Percentiles rank a stretch among this genome's conserved stretches.
Conservation (phyloP, 768 basidiomycete species). For the Candolleomyces eurysporus region DNA sequence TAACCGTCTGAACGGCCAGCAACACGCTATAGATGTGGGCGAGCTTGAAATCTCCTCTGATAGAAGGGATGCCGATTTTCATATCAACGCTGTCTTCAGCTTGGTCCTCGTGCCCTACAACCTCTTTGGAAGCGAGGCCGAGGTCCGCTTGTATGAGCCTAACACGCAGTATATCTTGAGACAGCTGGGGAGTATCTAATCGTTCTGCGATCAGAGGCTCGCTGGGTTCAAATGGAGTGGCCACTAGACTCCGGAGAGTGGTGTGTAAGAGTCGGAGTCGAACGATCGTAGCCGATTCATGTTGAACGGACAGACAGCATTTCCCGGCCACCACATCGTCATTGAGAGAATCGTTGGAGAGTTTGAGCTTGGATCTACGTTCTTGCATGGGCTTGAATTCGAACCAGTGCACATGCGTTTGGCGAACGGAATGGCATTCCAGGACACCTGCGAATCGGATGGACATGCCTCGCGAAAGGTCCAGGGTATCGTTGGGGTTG, state of each 20-base stretch:
- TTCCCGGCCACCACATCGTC: slow-evolving; percentile 27
- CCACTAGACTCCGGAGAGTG: slow-evolving; percentile 57
- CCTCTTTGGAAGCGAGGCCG: slow-evolving; percentile 23
- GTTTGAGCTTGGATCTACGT: slow-evolving; percentile 50
- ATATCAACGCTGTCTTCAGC: slow-evolving; percentile 43
- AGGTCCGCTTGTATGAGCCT: slow-evolving; percentile 25
- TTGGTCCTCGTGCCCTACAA: slow-evolving; percentile 13
- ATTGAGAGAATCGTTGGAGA: slow-evolving; percentile 49
- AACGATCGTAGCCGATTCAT: slow-evolving; percentile 39
- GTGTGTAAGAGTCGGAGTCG: slow-evolving; percentile 46
- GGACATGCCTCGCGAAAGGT: slow-evolving; percentile 68
- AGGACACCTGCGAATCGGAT: slow-evolving; percentile 51
- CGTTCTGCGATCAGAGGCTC: slow-evolving; percentile 58
- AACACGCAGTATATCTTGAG: slow-evolving; percentile 47
- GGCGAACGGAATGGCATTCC: slow-evolving; percentile 53
- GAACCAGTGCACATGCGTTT: slow-evolving; percentile 36
- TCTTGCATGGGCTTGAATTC: slow-evolving; percentile 36
- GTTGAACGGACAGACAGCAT: slow-evolving; percentile 25
- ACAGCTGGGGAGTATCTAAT: slow-evolving; percentile 42
- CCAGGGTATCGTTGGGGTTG: slow-evolving; percentile 65
- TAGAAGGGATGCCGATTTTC: slow-evolving; percentile 48
- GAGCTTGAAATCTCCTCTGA: slow-evolving; percentile 54
- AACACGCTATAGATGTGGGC: slow-evolving; percentile 69
- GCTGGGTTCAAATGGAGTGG: slow-evolving; percentile 67
- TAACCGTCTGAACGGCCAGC: slow-evolving; percentile 56